Percentiles rank a stretch among this genome's conserved stretches.
Conservation (phyloP, 306 rosid species). For the Rosa persica region DNA sequence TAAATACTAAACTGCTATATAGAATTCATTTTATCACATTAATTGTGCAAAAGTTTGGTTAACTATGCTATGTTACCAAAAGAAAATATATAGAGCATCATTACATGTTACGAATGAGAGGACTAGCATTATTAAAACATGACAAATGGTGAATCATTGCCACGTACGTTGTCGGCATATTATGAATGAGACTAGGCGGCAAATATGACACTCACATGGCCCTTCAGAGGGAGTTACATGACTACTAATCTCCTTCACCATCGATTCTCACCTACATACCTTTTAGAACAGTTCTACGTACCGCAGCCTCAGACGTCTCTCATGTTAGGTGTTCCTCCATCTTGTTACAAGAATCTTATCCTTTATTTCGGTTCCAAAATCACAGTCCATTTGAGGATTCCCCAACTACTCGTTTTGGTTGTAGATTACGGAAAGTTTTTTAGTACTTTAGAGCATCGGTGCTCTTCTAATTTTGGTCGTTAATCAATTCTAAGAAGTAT, state of each 20-base stretch:
- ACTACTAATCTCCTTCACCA: not conserved
- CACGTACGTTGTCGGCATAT: constrained; percentile 34
- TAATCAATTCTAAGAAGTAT: not conserved
- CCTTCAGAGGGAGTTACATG: not conserved
- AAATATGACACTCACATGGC: constrained; percentile 20
- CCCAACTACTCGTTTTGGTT: not conserved
- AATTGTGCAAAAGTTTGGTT: not conserved
- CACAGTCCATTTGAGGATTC: constrained; percentile 1
- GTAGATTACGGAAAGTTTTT: not conserved
- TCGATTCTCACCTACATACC: not conserved
- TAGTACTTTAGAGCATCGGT: not conserved
- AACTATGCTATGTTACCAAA: not conserved
- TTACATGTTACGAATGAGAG: not conserved
- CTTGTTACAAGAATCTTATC: constrained; percentile 5
- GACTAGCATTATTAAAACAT: not conserved
- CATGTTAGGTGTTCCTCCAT: constrained; percentile 12
- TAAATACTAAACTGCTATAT: too few species aligned
- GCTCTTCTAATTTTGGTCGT: not conserved
- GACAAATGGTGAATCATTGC: constrained; percentile 16
- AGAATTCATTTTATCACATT: too few species aligned
- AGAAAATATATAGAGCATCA: not conserved
- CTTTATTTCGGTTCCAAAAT: not conserved
- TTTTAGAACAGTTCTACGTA: not conserved
- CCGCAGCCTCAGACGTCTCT: not conserved
- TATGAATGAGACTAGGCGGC: constrained; percentile 28